A percentile compares a stretch with the other conserved stretches of the same genome.
Conservation (phyloP, 1,139 yeast species). For the Geotrichum histeridarum region DNA sequence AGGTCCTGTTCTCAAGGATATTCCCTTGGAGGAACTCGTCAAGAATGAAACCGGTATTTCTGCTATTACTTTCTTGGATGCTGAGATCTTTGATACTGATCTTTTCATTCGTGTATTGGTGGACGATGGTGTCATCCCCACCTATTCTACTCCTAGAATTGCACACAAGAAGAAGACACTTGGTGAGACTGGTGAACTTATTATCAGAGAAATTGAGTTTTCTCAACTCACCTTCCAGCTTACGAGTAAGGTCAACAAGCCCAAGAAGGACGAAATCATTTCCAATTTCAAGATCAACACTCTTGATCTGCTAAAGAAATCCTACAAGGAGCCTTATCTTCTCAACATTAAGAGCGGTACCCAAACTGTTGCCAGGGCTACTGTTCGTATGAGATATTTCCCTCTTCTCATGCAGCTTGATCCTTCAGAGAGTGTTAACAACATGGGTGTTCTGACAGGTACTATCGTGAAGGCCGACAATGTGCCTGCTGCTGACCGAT, state of each 20-base stretch:
- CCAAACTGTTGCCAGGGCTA: constrained; percentile 51
- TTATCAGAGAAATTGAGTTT: constrained; percentile 71
- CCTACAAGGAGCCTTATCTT: constrained; percentile 56
- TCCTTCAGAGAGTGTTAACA: constrained; percentile 65
- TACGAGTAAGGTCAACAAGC: constrained; percentile 49
- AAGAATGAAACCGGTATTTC: constrained; percentile 71
- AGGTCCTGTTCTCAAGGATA: constrained; percentile 46
- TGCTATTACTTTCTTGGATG: constrained; percentile 59
- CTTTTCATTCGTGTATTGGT: constrained; percentile 67
- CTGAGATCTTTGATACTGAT: constrained; percentile 47
- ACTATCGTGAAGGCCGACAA: constrained; percentile 61
- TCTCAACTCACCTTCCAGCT: constrained; percentile 63
- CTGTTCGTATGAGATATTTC: constrained; percentile 68
- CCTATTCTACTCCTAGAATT: constrained; percentile 51
- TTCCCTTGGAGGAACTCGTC: constrained; percentile 59
- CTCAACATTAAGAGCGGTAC: constrained; percentile 49
- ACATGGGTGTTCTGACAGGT: constrained; percentile 68
- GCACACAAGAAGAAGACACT: constrained; percentile 20
- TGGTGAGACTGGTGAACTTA: constrained; percentile 61
- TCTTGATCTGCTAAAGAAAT: constrained; percentile 56
- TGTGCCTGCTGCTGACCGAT: constrained; percentile 76
- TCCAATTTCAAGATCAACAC: constrained; percentile 69
- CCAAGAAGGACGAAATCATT: constrained; percentile 48
- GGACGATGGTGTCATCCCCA: constrained; percentile 65
- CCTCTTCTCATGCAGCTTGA: constrained; percentile 66